Conservation (phyloP, 805 yeast species). For the Zygoascus flipseniorum region DNA sequence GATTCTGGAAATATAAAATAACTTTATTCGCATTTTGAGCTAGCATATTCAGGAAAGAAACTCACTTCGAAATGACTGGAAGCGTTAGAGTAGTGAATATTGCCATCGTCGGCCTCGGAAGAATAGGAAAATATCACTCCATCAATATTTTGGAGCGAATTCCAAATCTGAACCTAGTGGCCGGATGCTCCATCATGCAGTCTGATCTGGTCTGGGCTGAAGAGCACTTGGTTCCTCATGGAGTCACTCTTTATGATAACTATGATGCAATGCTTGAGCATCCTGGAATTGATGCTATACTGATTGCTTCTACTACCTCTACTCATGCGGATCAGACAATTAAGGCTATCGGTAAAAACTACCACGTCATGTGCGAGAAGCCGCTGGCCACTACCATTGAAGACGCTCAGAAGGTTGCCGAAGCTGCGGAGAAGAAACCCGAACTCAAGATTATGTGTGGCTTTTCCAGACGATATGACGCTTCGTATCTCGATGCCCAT, state of each 20-base stretch:
- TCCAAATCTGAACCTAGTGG: slow-evolving; percentile 14
- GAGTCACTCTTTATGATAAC: slow-evolving; percentile 10
- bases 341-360: slow-evolving; percentile 11
- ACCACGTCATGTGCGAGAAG: slow-evolving; percentile 18
- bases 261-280: slow-evolving; percentile 11
- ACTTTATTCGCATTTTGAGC: too few relatives aligned
- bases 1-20: too few relatives aligned
- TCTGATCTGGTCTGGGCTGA: slow-evolving; percentile 14
- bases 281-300: slow-evolving; percentile 12
- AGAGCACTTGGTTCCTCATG: slow-evolving; percentile 11
- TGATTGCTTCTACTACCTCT: slow-evolving; percentile 12
- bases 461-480: slow-evolving; percentile 16
- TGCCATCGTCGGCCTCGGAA: slow-evolving; percentile 13
- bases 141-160: slow-evolving; percentile 7
- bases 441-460: slow-evolving; percentile 16
- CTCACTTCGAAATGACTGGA: neutral
- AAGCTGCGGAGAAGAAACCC: slow-evolving; percentile 11
- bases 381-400: slow-evolving; percentile 8
- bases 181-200: slow-evolving; percentile 14
- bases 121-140: slow-evolving; percentile 13
- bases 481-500: slow-evolving; percentile 13
- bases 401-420: slow-evolving; percentile 10
- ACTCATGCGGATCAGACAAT: slow-evolving; percentile 13
- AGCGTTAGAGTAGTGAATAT: slow-evolving; percentile 13
- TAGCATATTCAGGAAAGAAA: too few relatives aligned